Conservation (phyloP, 192 early-diverging fungal genomes). For the Coemansia sp. region DNA sequence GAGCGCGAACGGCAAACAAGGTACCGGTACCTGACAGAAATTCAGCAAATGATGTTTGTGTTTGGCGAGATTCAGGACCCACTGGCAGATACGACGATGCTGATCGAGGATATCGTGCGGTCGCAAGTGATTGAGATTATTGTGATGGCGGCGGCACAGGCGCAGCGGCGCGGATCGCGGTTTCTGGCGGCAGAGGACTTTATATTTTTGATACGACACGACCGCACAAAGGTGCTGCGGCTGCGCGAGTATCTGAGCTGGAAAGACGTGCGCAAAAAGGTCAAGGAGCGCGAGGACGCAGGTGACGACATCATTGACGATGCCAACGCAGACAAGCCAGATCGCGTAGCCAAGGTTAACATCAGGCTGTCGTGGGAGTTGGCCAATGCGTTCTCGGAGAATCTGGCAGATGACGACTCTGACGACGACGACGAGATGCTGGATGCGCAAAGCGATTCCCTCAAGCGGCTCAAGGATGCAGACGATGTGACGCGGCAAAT, state of each 20-base stretch:
- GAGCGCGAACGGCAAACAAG: conserved; percentile 31
- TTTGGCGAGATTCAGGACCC: conserved; percentile 94
- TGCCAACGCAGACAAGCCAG: conserved; percentile 54
- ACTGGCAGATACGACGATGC: conserved; percentile 77
- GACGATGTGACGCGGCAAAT: conserved; percentile 91
- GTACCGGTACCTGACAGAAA: conserved; percentile 72
- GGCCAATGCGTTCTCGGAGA: conserved; percentile 74
- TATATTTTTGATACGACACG: conserved; percentile 95
- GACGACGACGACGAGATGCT: conserved; percentile 89
- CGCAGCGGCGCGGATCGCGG: conserved; percentile 75
- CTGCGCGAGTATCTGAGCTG: conserved; percentile 87
- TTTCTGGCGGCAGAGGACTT: conserved; percentile 87
- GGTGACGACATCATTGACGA: conserved; percentile 52
- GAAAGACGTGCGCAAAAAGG: conserved; percentile 94
- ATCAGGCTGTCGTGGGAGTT: conserved; percentile 95
- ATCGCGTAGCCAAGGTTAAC: conserved; percentile 63
- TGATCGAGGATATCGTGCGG: conserved; percentile 95
- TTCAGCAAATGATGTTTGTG: conserved; percentile 99
- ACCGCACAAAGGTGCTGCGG: conserved; percentile 89
- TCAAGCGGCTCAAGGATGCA: conserved; percentile 80
- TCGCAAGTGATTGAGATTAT: conserved; percentile 95
- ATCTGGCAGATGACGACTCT: conserved; percentile 76
- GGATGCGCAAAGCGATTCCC: conserved; percentile 83
- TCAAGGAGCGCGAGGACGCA: conserved; percentile 74
- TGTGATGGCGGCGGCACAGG: conserved; percentile 84